These are phyloP conservation scores for Wickerhamomyces alni DNA, from an alignment of 805 yeast species.

Conservation along the genomic window DNA sequence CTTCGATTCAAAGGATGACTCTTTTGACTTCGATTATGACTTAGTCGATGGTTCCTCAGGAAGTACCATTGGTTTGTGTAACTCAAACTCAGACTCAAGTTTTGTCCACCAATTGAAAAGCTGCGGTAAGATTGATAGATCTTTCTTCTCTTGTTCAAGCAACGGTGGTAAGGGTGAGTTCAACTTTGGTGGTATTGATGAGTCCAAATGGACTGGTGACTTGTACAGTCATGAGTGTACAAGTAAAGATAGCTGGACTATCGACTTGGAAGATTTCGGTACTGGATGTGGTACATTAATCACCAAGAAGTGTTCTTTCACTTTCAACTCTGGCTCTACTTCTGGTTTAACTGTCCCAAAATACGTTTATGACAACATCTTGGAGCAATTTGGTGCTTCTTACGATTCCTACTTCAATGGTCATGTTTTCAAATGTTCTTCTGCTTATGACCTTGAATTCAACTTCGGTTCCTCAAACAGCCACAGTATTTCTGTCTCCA, in stretches of 20 bases:
- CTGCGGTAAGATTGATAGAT: conserved; percentile 6
- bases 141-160: conserved; percentile 12
- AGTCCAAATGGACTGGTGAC: conserved; percentile 38
- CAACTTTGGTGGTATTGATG: conserved; percentile 50
- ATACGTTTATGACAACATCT: conserved; percentile 7
- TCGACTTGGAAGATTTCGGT: conserved; percentile 18
- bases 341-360: conserved; percentile 13
- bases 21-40: conserved; percentile 8
- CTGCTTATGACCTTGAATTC: conserved; percentile 6
- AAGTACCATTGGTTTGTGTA: conserved; percentile 10
- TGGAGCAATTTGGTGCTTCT: conserved; percentile 10
- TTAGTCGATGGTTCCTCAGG: conserved; percentile 3
- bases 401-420: conserved; percentile 7
- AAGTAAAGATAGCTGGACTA: conserved; percentile 13
- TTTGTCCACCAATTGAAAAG: conserved; percentile 8
- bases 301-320: conserved; percentile 8
- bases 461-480: conserved; percentile 14
- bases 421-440: conserved; percentile 12
- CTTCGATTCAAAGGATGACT: conserved; percentile 5
- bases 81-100: conserved; percentile 2
- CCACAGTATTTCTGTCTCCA: conserved; percentile 9
- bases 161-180: conserved; percentile 9
- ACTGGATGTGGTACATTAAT: conserved; percentile 8
- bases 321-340: conserved; percentile 14
- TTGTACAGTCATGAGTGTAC: conserved; percentile 17